Evolutionary conservation across 78 protist genomes (phyloP).

Genomic region (Dictyostelium brefeldianum): DNA sequence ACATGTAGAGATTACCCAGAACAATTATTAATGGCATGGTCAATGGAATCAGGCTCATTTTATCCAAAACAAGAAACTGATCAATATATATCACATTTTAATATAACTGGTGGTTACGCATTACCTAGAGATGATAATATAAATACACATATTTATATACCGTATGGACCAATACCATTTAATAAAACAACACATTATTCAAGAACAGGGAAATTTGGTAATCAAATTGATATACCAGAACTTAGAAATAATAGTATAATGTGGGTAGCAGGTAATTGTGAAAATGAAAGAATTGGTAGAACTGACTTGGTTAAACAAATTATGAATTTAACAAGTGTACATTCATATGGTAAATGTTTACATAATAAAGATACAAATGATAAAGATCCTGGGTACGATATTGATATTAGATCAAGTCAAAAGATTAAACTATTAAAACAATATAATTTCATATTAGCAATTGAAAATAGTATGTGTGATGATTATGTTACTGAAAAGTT

Average conservation of each 20-base stretch:
- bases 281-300: not conserved
- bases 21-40: not conserved
- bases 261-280: slow-evolving; percentile 6
- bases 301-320: not conserved
- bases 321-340: not conserved
- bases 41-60: not conserved
- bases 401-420: not conserved
- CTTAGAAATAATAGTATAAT: not conserved
- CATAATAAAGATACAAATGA: not conserved
- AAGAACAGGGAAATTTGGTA: not conserved
- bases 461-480: slow-evolving; percentile 13
- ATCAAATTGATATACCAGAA: not conserved
- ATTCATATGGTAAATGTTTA: slow-evolving; percentile 16
- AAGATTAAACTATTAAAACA: not conserved
- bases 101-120: not conserved
- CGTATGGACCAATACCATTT: not conserved
- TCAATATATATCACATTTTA: not conserved
- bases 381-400: not conserved
- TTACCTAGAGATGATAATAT: not conserved
- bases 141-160: not conserved
- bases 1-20: not conserved
- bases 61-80: not conserved
- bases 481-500: slow-evolving; percentile 21
- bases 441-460: not conserved
- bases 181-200: not conserved